These are phyloP conservation scores for Trematosphaeria pertusa DNA, from an alignment of 2,329 filamentous ascomycete genomes.

Conservation along the genomic window DNA sequence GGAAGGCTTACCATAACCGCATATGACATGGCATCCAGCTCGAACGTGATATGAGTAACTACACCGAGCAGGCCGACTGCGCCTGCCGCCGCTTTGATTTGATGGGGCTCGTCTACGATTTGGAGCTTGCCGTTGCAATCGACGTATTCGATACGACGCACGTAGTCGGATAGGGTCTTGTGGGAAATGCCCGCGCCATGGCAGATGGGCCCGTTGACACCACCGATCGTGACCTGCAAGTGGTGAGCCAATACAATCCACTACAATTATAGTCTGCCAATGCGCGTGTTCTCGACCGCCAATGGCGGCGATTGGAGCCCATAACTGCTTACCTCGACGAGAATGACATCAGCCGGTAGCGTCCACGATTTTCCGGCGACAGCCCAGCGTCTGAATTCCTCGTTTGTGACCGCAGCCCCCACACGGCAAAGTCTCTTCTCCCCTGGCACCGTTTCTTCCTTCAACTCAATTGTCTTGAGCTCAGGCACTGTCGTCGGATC, in stretches of 20 bases:
- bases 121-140: conserved; percentile 54
- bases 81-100: conserved; percentile 52
- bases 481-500: conserved; percentile 36
- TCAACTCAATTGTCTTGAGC: conserved; percentile 51
- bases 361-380: conserved; percentile 51
- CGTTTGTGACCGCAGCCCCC: conserved; percentile 55
- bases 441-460: conserved; percentile 28
- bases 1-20: conserved; percentile 46
- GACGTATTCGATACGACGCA: conserved; percentile 57
- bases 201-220: conserved; percentile 55
- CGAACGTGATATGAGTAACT: conserved; percentile 58
- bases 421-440: conserved; percentile 50
- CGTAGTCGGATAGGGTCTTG: conserved; percentile 55
- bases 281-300: no score
- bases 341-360: conserved; percentile 55
- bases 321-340: conserved; percentile 48
- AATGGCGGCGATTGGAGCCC: neutral
- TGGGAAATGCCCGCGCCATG: conserved; percentile 56
- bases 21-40: conserved; percentile 57
- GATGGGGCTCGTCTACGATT: conserved; percentile 47
- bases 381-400: conserved; percentile 56
- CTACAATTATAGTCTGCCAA: neutral
- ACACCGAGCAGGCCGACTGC: conserved; percentile 57
- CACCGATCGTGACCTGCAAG: conserved; percentile 52
- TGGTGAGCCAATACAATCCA: neutral